Conservation (phyloP, 768 basidiomycete genomes). For the Hericium erinaceus region DNA sequence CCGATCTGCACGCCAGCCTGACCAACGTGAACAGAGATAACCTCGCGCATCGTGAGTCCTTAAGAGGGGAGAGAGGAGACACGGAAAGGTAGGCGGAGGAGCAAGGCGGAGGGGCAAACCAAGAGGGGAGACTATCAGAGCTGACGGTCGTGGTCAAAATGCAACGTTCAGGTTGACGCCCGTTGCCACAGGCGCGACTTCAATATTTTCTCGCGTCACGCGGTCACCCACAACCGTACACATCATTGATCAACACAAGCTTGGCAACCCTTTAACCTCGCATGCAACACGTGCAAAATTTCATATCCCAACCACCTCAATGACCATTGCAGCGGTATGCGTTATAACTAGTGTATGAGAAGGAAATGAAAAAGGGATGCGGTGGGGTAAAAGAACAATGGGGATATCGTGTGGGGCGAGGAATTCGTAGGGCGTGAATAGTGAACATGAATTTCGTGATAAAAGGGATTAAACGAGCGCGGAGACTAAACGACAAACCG, state of each 20-base stretch:
- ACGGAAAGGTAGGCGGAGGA: slow-evolving; percentile 6
- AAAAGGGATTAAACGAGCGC: background rate
- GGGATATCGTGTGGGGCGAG: background rate
- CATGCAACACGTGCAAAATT: background rate
- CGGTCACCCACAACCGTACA: background rate
- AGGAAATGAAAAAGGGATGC: background rate
- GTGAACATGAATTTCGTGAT: background rate
- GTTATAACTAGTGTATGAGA: slow-evolving; percentile 2
- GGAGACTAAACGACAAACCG: background rate
- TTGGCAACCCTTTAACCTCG: background rate
- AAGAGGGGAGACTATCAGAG: background rate
- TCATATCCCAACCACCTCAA: background rate
- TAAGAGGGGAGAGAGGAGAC: slow-evolving; percentile 10
- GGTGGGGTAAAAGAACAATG: slow-evolving; percentile 3
- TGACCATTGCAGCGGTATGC: background rate
- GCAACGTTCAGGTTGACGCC: background rate
- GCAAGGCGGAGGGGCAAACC: too few species aligned
- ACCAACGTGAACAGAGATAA: slow-evolving; percentile 93
- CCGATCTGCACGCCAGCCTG: slow-evolving; percentile 94
- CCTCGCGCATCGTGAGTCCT: slow-evolving; percentile 62
- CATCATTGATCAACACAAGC: background rate
- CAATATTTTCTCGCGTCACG: background rate
- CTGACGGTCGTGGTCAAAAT: background rate
- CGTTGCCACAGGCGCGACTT: background rate
- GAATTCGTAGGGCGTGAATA: background rate